Base-by-base conservation (phyloP, 176 grass and related monocot species). In the Oryza meyeriana region DNA sequence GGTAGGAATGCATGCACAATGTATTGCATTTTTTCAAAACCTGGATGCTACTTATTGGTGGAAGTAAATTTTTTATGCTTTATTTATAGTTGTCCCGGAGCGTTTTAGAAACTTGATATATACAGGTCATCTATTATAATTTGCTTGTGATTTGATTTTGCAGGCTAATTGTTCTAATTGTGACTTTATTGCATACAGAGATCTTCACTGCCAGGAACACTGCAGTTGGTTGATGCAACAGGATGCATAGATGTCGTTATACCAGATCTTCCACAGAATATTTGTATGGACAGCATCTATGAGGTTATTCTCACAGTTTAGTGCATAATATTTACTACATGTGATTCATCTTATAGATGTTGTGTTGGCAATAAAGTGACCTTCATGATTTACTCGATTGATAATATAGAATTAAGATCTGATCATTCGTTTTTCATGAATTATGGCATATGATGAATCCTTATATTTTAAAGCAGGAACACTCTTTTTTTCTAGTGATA, bases 171-270 rank as follows among this genome's bases (percentile, higher is more conserved):
- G n/a, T 75, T 84, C 45, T 68, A 62, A 61, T 39, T 80, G 10
- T 65, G 77, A 79, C 30, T 73, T 75, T 82, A 38, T 57, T 90
- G 57, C 75, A 61, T 86, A 79, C 90, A 98, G 95, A 57, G 80
- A 44, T 98, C 79, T 87, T 75, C 83, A 79, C 28, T 69, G 72
- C 83, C 92, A 81, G 88, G 86, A 82, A 90, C 78, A 82, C 79
- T 95, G 72, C 90, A 91, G 82, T 75, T 98, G 84, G 88, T 92
- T 79, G 95, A 98, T 91, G 91, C 91, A 64, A 95, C 95, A 38
- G 90, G 92, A 71, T 82, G 67, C 71, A 20, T 98, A 69, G 90
- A 95, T 80, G 70, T 93, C 45, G 17, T 93, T 35, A 83, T 98
- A 91, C 92, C 86, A 61, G 92, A 98, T 93, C 76, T 93, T 48